These are phyloP conservation scores for Globisporangium parvum DNA, from an alignment of 352 stramenopile species.

Conservation along the genomic window DNA sequence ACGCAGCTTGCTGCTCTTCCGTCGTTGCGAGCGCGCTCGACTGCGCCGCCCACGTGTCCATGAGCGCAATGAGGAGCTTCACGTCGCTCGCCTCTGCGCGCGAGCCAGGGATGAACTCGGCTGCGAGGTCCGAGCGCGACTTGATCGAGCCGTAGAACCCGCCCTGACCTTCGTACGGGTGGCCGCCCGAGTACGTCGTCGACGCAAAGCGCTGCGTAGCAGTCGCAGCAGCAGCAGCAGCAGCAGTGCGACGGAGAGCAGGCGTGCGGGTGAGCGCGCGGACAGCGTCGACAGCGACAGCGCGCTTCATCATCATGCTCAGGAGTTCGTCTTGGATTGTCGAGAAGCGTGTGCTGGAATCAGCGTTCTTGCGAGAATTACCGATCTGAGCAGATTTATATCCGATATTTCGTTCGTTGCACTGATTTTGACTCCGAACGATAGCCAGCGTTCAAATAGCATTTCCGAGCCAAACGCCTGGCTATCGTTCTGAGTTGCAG, in stretches of 20 bases:
- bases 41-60: constrained; percentile 46
- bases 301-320: too few species aligned
- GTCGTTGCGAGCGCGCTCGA: constrained; percentile 22
- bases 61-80: constrained; percentile 47
- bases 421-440: too few species aligned
- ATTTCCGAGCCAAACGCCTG: too few species aligned
- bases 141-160: constrained; percentile 89
- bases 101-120: constrained; percentile 57
- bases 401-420: too few species aligned
- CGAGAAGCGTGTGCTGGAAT: too few species aligned
- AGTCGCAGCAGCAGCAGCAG: neutral
- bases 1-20: constrained; percentile 36
- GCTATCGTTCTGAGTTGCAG: too few species aligned
- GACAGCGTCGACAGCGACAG: too few species aligned
- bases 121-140: constrained; percentile 58
- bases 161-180: constrained; percentile 85
- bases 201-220: constrained; percentile 11
- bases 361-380: too few species aligned
- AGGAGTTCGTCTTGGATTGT: too few species aligned
- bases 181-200: constrained; percentile 86
- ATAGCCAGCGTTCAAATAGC: too few species aligned
- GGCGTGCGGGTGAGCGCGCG: too few species aligned
- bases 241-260: neutral
- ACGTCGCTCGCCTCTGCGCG: constrained; percentile 62
- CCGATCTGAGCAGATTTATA: too few species aligned